phyloP scores from a whole-genome alignment of 352 stramenopile species.

The Halophytophthora polymorphica region DNA sequence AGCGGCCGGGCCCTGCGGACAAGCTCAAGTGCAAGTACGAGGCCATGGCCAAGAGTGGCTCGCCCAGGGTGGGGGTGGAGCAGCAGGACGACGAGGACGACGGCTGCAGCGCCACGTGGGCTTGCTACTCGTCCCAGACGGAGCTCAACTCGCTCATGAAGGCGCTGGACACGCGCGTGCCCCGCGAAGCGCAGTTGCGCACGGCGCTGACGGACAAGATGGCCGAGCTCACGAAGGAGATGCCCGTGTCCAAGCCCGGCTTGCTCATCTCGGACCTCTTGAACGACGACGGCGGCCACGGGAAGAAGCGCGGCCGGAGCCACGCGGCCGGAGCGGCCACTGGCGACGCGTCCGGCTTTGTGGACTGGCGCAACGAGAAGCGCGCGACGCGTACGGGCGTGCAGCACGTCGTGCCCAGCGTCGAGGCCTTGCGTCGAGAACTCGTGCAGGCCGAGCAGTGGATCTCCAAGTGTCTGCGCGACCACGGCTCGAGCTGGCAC shows the following conservation, averaged over 20 bases:
- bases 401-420: constrained; percentile 25
- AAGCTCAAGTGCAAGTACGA: constrained; percentile 52
- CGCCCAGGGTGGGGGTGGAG: constrained; percentile 21
- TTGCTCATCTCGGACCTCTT: constrained; percentile 73
- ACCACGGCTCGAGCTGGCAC: constrained; percentile 58
- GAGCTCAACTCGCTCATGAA: constrained; percentile 62
- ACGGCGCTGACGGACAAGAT: constrained; percentile 60
- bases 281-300: constrained; percentile 46
- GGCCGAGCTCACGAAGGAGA: constrained; percentile 50
- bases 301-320: constrained; percentile 39
- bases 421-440: constrained; percentile 57
- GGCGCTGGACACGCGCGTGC: constrained; percentile 47
- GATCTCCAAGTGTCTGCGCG: constrained; percentile 59
- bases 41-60: constrained; percentile 21
- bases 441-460: constrained; percentile 55
- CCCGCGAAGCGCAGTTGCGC: constrained; percentile 46
- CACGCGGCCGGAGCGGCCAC: constrained; percentile 4
- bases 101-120: constrained; percentile 45
- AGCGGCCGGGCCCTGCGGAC: constrained; percentile 42
- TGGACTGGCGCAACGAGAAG: constrained; percentile 68
- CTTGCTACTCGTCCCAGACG: constrained; percentile 56
- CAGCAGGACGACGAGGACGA: constrained; percentile 12
- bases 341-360: constrained; percentile 29
- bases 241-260: constrained; percentile 69
- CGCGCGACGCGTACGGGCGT: constrained; percentile 26